A percentile compares a stretch with the other conserved stretches of the same genome.
These are phyloP conservation scores for Rhizopogon parksii DNA, from an alignment of 1,284 basidiomycete genomes.

Conservation along the genomic window DNA sequence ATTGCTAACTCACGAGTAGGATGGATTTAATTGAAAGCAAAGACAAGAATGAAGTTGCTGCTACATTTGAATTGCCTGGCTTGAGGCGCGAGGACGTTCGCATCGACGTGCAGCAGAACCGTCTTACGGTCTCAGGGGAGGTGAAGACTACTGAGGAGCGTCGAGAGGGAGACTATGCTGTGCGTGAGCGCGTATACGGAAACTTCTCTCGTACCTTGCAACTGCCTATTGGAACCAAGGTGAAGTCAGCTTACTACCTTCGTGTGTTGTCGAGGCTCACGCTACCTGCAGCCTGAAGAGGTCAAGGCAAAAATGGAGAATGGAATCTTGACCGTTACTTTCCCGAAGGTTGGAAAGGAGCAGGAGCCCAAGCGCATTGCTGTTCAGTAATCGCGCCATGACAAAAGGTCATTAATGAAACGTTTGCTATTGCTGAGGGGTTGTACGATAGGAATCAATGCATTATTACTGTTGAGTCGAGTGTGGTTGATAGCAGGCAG, in stretches of 20 bases:
- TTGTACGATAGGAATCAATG: not conserved
- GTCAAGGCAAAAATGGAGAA: conserved; percentile 39
- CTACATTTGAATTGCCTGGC: conserved; percentile 45
- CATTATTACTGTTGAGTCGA: not conserved
- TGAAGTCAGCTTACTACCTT: conserved; percentile 14
- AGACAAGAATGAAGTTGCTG: conserved; percentile 36
- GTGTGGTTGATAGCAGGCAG: not conserved
- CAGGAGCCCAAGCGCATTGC: conserved; percentile 32
- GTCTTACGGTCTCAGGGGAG: conserved; percentile 42
- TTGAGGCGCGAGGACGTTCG: conserved; percentile 36
- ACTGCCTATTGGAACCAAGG: conserved; percentile 44
- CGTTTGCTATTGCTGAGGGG: not conserved
- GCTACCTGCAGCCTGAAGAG: conserved; percentile 29
- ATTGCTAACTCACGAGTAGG: conserved; percentile 20
- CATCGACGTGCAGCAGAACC: conserved; percentile 37
- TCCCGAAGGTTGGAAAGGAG: conserved; percentile 35
- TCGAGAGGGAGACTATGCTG: conserved; percentile 38
- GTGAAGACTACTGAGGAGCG: conserved; percentile 25
- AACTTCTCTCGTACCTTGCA: conserved; percentile 40
- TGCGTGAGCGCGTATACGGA: conserved; percentile 45
- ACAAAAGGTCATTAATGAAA: not conserved
- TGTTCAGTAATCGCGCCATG: conserved; percentile 14
- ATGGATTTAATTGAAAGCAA: conserved; percentile 42
- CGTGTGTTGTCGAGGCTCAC: not conserved
- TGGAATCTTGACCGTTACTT: conserved; percentile 37